Evolutionary conservation across 176 grass and related monocot genomes (phyloP), one percentile per base, ranked within the genome.

Genomic region (Carex cristatella): DNA sequence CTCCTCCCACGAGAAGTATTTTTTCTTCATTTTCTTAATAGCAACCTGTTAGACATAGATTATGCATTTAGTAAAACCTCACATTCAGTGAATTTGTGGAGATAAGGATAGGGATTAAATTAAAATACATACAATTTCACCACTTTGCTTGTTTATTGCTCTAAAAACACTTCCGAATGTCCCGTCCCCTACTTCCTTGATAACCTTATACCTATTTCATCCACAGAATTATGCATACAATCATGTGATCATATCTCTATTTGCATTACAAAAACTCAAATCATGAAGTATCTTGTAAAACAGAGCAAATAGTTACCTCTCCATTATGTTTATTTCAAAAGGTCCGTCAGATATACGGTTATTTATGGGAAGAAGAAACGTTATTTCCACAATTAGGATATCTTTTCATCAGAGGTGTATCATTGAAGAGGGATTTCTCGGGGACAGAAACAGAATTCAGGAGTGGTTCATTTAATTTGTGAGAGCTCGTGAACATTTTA

Each of bases 1-100:
- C 63, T 99, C 96, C 38, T 99, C 96, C 96, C 96, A 99, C 12
- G 93, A 94, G 82, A 86, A 91, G 80, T 99, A 99, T 69, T 95
- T 99, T 83, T 93, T 95, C 90, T 99, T 99, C 91, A 99, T 94
- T 93, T 99, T 94, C 90, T 99, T 99, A 82, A 99, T 95, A 6
- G 96, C 96, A 66, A 95, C 93, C 96, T 99, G 84, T 83, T 49
- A 90, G 78, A 42, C 1, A 84, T 78, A 81, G 5, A 75, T 64
- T 68, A 76, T 58, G 19, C 0, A 78, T 10, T 44, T 59, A 61
- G 33, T 38, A 66, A 54, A 59, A 61, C 48, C 16, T 16, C 10
- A 76, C 64, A 75, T 32, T 60, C 11, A 46, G 37, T 74, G 68
- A 14, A 7, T 30, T 44, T 69, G 31, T 32, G 46, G 4, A 89